Base-by-base conservation (phyloP, 2,329 filamentous ascomycete genomes). In the Emergomyces pasteurianus region DNA sequence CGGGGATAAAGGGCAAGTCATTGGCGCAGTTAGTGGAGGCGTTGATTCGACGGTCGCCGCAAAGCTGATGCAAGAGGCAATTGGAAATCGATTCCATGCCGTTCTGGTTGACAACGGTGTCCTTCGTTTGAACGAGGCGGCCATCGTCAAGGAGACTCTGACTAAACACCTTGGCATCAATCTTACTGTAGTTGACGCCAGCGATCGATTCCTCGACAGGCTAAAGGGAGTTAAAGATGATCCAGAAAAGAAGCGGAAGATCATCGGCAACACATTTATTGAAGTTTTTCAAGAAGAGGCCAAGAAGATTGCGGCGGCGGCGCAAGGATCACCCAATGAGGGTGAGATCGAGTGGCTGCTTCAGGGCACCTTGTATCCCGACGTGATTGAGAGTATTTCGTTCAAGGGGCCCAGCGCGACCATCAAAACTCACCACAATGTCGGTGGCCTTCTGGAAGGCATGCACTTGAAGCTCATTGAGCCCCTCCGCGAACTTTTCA, bases 1-100 rank as follows among this genome's bases (percentile, higher is more conserved):
- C 49, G 94, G 94, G 26, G 82, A 86, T 34, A 86, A 82, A 60
- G 91, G 83, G 1, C 92, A 94, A 70, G 92, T 96, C 59, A 85
- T 92, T 65, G 87, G 87, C 62, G 87, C 87, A 21, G 86, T 90
- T 61, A 87, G 83, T 64, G 91, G 92, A 65, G 92, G 92, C 69
- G 92, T 96, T 18, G 92, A 96, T 74, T 88, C 84, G 12, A 96
- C 92, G 2, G 92, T 96, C 12, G 91, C 87, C 1, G 89, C 90
- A 0, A 88, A 86, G 74, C 80, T 96, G 23, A 92, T 95, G 89
- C 81, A 87, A 66, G 85, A 90, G 70, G 91, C 91, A 6, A 96
- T 96, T 70, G 86, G 88, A 28, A 86, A 91, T 70, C 83, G 91
- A 18, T 95, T 96, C 78, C 83, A 92, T 67, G 90, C 90, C 18